Base-by-base conservation (phyloP, 2,329 filamentous ascomycete species). In the Ophiosphaerella narmari region DNA sequence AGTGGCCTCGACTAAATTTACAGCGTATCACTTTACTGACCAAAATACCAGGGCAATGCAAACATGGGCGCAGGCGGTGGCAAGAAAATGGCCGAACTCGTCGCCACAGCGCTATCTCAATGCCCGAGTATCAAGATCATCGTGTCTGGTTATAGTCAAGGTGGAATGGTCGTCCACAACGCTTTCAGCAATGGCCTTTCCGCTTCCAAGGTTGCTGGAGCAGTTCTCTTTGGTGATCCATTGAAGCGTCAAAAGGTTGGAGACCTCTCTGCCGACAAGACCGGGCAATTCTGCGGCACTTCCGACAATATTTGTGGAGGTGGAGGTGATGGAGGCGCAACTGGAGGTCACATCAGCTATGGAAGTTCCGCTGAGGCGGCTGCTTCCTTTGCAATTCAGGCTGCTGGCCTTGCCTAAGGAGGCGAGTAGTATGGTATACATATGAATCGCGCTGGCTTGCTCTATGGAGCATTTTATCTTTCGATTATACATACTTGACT, bases 91-190 rank as follows among this genome's bases (percentile, higher is more conserved):
- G 67, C 65, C 2, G 37, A 52, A 4, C 50, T 59, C 8, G 64
- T 67, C 42, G 48, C 59, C 34, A 43, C 59, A 2, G 67, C 65
- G 4, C 58, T 65, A 14, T 50, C 60, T 23, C 61, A 68, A 46
- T 71, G 68, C 38, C 67, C 68, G 7, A 40, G 52, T 29, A 69
- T 65, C 51, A 70, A 70, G 48, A 42, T 71, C 36, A 59, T 71
- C n/a, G 45, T 70, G 1, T 68, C 64, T 2, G 68, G 68, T 16
- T 71, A 71, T 46, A 63, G 54, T 1, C 70, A 72, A 47, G 70
- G 70, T 12, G 68, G 49, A 7, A 67, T 70, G 63, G 66, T 71
- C 7, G 67, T 70, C 4, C 68, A 69, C 55, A 67, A 64, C 31
- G 60, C 66, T 7, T 66, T 68, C 51, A 51, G 23, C 2, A 57